A percentile compares a stretch with the other conserved stretches of the same genome.
phyloP scores from a whole-genome alignment of 306 rosid genomes.

The Senna siamea region DNA sequence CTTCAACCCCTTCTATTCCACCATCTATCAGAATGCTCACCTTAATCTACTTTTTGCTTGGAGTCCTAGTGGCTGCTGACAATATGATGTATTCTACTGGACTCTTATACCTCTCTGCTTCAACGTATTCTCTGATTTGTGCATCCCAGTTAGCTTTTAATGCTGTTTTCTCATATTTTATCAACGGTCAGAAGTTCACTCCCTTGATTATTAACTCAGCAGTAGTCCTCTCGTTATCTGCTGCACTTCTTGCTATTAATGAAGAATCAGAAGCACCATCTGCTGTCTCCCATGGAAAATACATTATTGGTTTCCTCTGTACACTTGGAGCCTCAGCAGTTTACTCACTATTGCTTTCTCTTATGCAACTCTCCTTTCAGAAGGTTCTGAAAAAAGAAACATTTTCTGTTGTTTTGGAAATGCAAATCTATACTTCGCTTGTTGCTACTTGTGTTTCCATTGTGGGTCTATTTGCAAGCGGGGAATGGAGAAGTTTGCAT shows the following conservation, averaged over 20 bases:
- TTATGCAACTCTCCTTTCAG: constrained; percentile 83
- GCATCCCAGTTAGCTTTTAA: constrained; percentile 89
- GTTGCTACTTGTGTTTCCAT: constrained; percentile 69
- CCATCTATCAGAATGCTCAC: constrained; percentile 50
- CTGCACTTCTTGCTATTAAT: constrained; percentile 76
- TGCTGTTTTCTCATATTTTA: constrained; percentile 80
- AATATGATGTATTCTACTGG: constrained; percentile 83
- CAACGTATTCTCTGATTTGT: constrained; percentile 86
- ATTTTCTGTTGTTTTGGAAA: constrained; percentile 80
- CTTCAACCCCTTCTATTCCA: constrained; percentile 41
- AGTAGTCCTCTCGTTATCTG: constrained; percentile 66
- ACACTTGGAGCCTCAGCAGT: constrained; percentile 82
- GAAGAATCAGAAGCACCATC: constrained; percentile 62
- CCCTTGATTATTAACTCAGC: constrained; percentile 70
- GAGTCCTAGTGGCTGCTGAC: constrained; percentile 70
- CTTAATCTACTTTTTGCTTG: constrained; percentile 62
- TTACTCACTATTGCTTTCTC: constrained; percentile 82
- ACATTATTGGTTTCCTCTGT: constrained; percentile 67
- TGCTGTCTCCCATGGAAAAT: constrained; percentile 52
- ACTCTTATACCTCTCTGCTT: constrained; percentile 85
- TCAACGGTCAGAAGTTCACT: constrained; percentile 88
- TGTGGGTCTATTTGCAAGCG: constrained; percentile 77
- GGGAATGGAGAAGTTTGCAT: constrained; percentile 75
- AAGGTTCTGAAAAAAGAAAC: constrained; percentile 82
- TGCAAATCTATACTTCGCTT: constrained; percentile 86